phyloP scores from a whole-genome alignment of 208 protist genomes.

The Trichomonas gallinae region DNA sequence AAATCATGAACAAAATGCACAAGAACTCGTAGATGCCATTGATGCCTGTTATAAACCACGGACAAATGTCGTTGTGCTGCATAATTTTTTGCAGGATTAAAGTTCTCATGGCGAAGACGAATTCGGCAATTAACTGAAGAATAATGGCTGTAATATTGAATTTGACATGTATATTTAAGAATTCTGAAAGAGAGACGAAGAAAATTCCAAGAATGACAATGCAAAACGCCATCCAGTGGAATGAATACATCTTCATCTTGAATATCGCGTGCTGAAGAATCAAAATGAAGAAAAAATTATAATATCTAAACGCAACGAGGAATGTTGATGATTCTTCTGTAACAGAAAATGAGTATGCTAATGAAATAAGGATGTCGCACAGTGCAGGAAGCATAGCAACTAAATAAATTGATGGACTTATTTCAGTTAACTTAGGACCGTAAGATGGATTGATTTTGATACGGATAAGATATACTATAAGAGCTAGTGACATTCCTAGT shows the following conservation, averaged over 20 bases:
- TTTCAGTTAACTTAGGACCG: neutral
- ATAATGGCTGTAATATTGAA: neutral
- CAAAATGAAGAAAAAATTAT: neutral
- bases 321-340: neutral
- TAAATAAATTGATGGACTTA: neutral
- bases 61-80: neutral
- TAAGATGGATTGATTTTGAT: neutral
- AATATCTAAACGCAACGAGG: neutral
- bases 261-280: neutral
- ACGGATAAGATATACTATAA: no score
- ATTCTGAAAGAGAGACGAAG: neutral
- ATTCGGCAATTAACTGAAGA: neutral
- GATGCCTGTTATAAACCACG: neutral
- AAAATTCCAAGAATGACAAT: neutral
- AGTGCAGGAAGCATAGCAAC: neutral
- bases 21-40: neutral
- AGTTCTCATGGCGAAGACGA: neutral
- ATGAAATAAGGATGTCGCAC: neutral
- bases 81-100: neutral
- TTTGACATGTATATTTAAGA: neutral
- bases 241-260: neutral
- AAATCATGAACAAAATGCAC: neutral
- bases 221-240: neutral
- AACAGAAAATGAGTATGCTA: neutral
- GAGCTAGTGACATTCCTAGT: no score